Evolutionary conservation across 805 yeast genomes (phyloP).

Genomic region (Allodekkera sacchari): DNA sequence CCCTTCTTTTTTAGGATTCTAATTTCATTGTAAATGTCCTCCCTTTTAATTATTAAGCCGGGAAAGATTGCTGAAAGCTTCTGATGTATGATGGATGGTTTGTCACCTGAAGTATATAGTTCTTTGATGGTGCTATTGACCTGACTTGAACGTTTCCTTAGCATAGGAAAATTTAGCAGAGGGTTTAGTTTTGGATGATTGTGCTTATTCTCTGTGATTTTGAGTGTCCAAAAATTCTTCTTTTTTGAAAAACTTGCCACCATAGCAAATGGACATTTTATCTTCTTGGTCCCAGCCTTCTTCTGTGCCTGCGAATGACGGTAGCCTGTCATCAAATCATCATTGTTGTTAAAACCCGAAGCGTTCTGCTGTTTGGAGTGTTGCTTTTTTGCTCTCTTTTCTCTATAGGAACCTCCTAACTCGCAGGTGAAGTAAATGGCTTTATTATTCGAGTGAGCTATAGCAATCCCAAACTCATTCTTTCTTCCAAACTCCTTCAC

Average conservation of each 20-base stretch:
- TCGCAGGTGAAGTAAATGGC: constrained; percentile 55
- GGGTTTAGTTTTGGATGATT: constrained; percentile 54
- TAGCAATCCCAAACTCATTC: constrained; percentile 51
- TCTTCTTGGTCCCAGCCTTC: constrained; percentile 36
- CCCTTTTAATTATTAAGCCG: constrained; percentile 46
- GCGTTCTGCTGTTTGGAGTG: constrained; percentile 20
- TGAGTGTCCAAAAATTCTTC: constrained; percentile 42
- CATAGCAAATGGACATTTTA: constrained; percentile 52
- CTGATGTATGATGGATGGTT: constrained; percentile 45
- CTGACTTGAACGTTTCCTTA: constrained; percentile 44
- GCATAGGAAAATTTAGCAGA: constrained; percentile 46
- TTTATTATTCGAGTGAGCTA: constrained; percentile 49
- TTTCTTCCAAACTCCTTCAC: constrained; percentile 48
- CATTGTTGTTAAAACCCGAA: constrained; percentile 13
- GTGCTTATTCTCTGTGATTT: constrained; percentile 48
- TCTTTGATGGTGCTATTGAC: constrained; percentile 43
- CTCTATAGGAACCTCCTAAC: constrained; percentile 48
- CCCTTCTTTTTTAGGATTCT: constrained; percentile 45
- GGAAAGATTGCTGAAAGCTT: constrained; percentile 44
- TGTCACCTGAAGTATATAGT: constrained; percentile 45
- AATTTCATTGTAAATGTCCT: constrained; percentile 50
- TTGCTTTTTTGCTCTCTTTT: constrained; percentile 30
- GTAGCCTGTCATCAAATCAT: constrained; percentile 13
- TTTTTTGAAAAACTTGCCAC: constrained; percentile 46
- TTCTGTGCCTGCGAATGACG: constrained; percentile 7